phyloP scores from a whole-genome alignment of 306 rosid genomes.

The Pyrus communis region DNA sequence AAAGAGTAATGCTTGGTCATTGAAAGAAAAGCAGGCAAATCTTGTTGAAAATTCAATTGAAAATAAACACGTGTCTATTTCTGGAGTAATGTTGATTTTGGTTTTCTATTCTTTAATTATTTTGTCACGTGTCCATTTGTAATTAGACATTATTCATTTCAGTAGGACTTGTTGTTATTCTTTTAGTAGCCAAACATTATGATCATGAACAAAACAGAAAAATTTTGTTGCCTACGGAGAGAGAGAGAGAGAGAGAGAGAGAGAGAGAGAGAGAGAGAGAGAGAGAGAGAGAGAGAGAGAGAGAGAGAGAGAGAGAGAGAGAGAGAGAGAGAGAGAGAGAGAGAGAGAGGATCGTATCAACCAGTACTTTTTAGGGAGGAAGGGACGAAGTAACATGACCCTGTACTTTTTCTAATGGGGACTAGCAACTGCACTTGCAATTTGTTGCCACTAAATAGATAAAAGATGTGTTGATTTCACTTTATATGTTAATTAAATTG shows the following conservation, averaged over 20 bases:
- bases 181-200: no score
- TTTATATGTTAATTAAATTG: neutral
- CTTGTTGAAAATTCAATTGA: no score
- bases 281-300: neutral
- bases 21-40: no score
- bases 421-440: no score
- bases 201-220: no score
- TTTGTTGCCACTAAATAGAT: neutral
- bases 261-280: neutral
- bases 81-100: no score
- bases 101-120: no score
- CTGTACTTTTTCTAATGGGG: neutral
- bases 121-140: no score
- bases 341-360: neutral
- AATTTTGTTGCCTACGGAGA: neutral
- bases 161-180: accelerated
- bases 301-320: neutral
- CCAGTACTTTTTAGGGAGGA: neutral
- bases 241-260: neutral
- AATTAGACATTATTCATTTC: no score
- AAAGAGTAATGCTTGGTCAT: neutral
- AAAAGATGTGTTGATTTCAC: neutral
- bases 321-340: neutral
- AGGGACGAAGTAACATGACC: neutral
- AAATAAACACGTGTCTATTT: no score